Base-by-base conservation (phyloP, 768 basidiomycete species). In the Rhizopogon vulgaris region DNA sequence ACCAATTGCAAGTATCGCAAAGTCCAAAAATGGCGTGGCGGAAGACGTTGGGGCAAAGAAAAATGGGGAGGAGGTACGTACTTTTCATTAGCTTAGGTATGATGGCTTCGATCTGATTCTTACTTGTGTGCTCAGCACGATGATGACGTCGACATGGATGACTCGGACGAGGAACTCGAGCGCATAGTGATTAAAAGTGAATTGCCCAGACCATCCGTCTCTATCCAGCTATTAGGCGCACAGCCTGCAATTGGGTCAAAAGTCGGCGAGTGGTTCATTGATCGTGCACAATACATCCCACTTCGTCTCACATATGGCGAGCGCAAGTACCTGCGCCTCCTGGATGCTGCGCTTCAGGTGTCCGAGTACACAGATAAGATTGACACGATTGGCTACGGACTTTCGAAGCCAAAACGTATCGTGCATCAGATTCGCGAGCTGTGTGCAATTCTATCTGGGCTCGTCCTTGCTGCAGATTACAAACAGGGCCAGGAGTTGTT, bases 361-460 rank as follows among this genome's bases (percentile, higher is more conserved):
- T 89, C 86, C 14, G 90, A 93, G 64, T 92, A 92, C 63, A 93
- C 90, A 39, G 90, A 93, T 73, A 90, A 90, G 64, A 88, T 92
- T 30, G 90, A 93, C 69, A 89, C 85, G 45, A 69, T 91, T 38
- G 81, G 85, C 2, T 91, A 83, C 54, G 82, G 85, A 5, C 70
- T 87, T 30, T 86, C 85, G 27, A 93, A 91, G 64, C 79, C 89
- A n/a, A 90, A 90, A 63, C 81, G 90, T 7, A 90, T 92, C 40
- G 90, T 93, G 3, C 78, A 85, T 49, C 90, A 92, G 63, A 90
- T 93, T 58, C 80, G 87, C 34, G 90, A 92, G 62, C 76, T 93
- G 3, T 93, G 90, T 58, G 86, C 90, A 2, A 90, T 93, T 61
- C 81, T 93, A 71, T 90, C 89, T 11, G 90, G 90, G 1, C 73